Base-by-base conservation (phyloP, 805 yeast genomes). In the Pichia kluyveri region DNA sequence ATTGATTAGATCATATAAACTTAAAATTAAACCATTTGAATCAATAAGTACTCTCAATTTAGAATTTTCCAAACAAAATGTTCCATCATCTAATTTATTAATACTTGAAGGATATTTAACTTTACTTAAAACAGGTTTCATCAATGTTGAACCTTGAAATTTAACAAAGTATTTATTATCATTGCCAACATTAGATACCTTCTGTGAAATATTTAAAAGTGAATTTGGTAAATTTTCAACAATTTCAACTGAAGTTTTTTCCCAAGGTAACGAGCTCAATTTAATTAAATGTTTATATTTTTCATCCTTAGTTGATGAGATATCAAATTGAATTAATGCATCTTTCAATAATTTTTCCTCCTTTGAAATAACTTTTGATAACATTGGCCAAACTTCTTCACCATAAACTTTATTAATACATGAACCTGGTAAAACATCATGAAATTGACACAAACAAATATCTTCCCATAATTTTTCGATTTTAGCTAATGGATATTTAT, bases 381-480 rank as follows among this genome's bases (percentile, higher is more conserved):
- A 73, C 77, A 86, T 81, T 32, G 91, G 90, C 60, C 81, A 77
- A 10, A 91, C 97, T 57, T 85, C 93, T 57, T 88, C 89, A 43
- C 77, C 80, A 61, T 93, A 91, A 14, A 93, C 96, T 80, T 87
- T 79, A 53, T 88, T 96, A 58, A 91, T 91, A 66, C 96, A 87
- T 7, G 95, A 83, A 3, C 99, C 99, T 2, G 99, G 99, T 45
- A 93, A 72, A n/a, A 91, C 97, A 69, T 91, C 99, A 65, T 91
- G 99, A 70, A 91, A 91, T 63, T 91, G 98, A 61, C 96, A 89
- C 48, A 93, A 69, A 52, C 89, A 79, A 19, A 91, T 79, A 63
- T 86, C 81, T 62, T 88, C 91, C 99, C 99, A 91, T 51, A 91
- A 64, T 2, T 68, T 72, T 52, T 82, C 80, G 41, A 91, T 73